These are phyloP conservation scores for Brasilioporus rufonigricans DNA, from an alignment of 768 basidiomycete genomes.

Conservation along the genomic window DNA sequence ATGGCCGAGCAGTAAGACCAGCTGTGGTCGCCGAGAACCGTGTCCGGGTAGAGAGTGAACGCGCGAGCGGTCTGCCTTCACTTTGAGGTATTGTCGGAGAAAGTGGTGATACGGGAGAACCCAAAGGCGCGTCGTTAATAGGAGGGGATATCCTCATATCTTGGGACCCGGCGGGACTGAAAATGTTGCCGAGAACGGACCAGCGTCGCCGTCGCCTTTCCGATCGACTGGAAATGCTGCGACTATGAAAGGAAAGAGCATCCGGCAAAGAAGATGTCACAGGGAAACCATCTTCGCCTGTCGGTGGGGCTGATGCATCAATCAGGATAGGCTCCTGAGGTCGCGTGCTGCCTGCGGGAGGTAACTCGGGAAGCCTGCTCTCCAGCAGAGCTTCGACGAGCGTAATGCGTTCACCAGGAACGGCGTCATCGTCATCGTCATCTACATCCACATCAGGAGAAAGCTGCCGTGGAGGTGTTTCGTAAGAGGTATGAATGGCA, in stretches of 20 bases:
- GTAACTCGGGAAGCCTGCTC: conserved; percentile 72
- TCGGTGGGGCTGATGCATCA: conserved; percentile 38
- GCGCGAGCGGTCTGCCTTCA: conserved; percentile 20
- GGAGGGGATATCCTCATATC: conserved; percentile 29
- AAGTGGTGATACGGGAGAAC: conserved; percentile 16
- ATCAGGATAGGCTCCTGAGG: conserved; percentile 71
- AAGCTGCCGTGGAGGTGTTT: conserved; percentile 35
- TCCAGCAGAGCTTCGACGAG: conserved; percentile 74
- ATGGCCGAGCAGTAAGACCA: conserved; percentile 28
- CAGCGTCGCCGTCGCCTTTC: conserved; percentile 60
- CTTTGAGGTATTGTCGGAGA: conserved; percentile 21
- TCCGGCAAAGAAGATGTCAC: conserved; percentile 50
- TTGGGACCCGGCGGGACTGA: conserved; percentile 27
- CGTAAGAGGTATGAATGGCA: conserved; percentile 16
- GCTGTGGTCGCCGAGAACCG: conserved; percentile 13
- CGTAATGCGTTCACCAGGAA: conserved; percentile 59
- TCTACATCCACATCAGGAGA: conserved; percentile 44
- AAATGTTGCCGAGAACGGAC: conserved; percentile 61
- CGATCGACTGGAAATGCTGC: conserved; percentile 31
- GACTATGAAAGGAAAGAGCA: conserved; percentile 32
- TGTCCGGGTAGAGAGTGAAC: conserved; percentile 27
- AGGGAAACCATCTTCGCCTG: conserved; percentile 42
- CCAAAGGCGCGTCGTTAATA: conserved; percentile 17
- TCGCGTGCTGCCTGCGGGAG: conserved; percentile 63
- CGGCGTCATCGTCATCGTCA: conserved; percentile 52